phyloP scores from a whole-genome alignment of 2,329 filamentous ascomycete species.

The Phaeophleospora eucalypticola region DNA sequence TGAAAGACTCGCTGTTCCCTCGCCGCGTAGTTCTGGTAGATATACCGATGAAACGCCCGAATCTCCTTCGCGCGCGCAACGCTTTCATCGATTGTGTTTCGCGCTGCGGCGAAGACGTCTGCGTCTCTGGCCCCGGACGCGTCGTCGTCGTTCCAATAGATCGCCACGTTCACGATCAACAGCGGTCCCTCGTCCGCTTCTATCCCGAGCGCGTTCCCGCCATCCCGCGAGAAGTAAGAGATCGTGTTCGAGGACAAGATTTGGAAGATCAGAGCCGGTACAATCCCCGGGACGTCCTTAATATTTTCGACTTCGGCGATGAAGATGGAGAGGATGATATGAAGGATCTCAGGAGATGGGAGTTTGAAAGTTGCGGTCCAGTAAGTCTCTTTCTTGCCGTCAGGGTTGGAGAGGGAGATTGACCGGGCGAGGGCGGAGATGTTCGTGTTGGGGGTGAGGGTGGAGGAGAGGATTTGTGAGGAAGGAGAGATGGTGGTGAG shows the following conservation, averaged over 20 bases:
- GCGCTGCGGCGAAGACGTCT: neutral
- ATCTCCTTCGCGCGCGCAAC: conserved; percentile 3
- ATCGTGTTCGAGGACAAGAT: neutral
- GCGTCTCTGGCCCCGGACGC: conserved; percentile 2
- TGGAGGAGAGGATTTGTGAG: neutral
- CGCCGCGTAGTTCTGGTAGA: conserved; percentile 19
- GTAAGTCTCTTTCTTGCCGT: conserved; percentile 12
- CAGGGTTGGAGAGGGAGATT: conserved; percentile 6
- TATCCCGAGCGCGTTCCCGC: conserved; percentile 15
- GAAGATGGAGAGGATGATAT: conserved; percentile 2
- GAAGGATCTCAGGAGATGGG: conserved; percentile 4
- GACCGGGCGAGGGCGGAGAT: conserved; percentile 8
- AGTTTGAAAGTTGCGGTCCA: conserved; percentile 8
- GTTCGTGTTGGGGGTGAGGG: conserved; percentile 1
- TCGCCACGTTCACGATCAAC: conserved; percentile 4
- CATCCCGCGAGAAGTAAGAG: conserved; percentile 6
- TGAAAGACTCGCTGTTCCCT: conserved; percentile 11
- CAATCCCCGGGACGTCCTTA: conserved; percentile 8
- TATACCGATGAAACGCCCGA: conserved; percentile 7
- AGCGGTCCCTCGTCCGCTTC: conserved; percentile 5
- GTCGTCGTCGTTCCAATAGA: conserved; percentile 6
- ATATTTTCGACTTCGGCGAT: conserved; percentile 3
- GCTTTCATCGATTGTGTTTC: conserved; percentile 3
- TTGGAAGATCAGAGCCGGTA: conserved; percentile 11
- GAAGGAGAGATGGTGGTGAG: conserved; percentile 2